phyloP scores from a whole-genome alignment of 345 rosid species.

The Populus deltoides region DNA sequence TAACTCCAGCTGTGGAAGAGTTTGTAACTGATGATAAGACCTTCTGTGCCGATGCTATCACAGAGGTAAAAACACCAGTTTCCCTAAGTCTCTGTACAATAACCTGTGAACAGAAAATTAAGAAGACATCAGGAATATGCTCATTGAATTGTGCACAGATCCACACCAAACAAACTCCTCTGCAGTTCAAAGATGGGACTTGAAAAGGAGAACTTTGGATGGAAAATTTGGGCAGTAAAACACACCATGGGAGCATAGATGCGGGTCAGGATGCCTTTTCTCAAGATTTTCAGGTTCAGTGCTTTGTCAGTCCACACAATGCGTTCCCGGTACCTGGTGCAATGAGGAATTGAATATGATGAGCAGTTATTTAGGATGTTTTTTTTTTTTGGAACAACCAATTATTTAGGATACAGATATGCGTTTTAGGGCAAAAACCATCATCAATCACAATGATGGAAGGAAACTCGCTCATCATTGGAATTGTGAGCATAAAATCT shows the following conservation, averaged over 20 bases:
- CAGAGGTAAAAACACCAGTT: slow-evolving; percentile 61
- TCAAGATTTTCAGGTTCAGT: slow-evolving; percentile 60
- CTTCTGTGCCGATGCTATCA: slow-evolving; percentile 46
- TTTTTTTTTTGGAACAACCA: neutral
- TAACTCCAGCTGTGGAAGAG: slow-evolving; percentile 27
- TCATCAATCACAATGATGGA: neutral
- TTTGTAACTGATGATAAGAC: slow-evolving; percentile 36
- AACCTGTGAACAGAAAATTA: slow-evolving; percentile 40
- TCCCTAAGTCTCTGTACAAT: slow-evolving; percentile 70
- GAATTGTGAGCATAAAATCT: neutral
- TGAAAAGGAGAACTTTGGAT: neutral
- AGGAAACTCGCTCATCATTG: neutral
- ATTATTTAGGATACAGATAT: neutral
- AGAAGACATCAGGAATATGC: neutral
- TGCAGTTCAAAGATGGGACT: slow-evolving; percentile 1
- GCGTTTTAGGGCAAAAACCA: neutral
- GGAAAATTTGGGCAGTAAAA: slow-evolving; percentile 5
- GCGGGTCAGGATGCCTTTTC: slow-evolving; percentile 74
- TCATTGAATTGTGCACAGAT: neutral
- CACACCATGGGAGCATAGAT: slow-evolving; percentile 85
- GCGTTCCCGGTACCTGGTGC: slow-evolving; percentile 66
- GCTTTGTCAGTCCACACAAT: slow-evolving; percentile 72
- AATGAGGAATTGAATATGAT: neutral
- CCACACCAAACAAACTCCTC: neutral
- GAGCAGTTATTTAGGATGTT: neutral